Conservation (phyloP, 352 stramenopile genomes). For the Phytopythium kandeliae region DNA sequence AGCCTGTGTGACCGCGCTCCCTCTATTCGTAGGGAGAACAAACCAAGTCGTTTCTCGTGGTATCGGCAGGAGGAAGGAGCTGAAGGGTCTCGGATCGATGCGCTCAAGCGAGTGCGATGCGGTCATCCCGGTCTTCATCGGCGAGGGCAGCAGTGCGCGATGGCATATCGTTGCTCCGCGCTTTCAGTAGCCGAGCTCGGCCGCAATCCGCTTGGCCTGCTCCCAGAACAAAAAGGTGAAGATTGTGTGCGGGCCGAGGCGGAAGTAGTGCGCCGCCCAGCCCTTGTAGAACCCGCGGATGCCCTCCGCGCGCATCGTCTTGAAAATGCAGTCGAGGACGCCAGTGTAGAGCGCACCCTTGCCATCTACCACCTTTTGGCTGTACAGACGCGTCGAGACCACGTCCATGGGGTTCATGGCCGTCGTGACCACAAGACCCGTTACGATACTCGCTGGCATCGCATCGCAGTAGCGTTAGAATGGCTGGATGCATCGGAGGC, state of each 20-base stretch:
- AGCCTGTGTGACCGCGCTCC: no score
- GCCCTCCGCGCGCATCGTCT: constrained; percentile 76
- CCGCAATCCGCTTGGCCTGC: constrained; percentile 66
- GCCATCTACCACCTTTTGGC: constrained; percentile 82
- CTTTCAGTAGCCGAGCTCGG: constrained; percentile 53
- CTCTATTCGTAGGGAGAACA: no score
- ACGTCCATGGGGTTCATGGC: constrained; percentile 89
- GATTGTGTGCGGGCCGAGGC: constrained; percentile 78
- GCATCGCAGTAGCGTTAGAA: background rate
- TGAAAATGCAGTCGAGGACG: constrained; percentile 69
- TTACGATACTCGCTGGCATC: constrained; percentile 67
- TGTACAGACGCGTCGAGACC: constrained; percentile 84
- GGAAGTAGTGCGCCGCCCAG: constrained; percentile 85
- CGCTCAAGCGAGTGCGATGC: background rate
- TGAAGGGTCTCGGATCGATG: background rate
- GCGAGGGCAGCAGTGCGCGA: background rate
- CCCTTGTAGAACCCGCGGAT: constrained; percentile 84
- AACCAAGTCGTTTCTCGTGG: no score
- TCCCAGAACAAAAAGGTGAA: constrained; percentile 89
- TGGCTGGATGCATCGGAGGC: background rate
- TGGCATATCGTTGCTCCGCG: background rate
- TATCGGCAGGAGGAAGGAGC: background rate
- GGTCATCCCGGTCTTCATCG: background rate
- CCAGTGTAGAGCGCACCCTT: constrained; percentile 77
- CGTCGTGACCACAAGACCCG: constrained; percentile 70